Evolutionary conservation across 1,284 basidiomycete genomes (phyloP).

Genomic region (Cerioporus squamosus): DNA sequence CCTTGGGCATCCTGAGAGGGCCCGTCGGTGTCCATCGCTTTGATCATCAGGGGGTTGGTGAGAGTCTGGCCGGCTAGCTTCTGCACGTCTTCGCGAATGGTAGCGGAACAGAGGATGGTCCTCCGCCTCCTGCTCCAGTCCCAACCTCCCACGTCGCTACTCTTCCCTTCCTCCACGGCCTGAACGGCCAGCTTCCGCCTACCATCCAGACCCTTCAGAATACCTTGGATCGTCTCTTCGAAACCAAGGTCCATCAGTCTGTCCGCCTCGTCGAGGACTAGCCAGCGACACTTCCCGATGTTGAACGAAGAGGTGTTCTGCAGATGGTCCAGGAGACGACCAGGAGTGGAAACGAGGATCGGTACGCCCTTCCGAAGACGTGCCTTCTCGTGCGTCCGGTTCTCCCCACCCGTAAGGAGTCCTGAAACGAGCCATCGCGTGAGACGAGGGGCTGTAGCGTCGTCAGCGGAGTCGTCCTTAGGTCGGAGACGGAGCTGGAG

Average conservation of each 20-base stretch:
- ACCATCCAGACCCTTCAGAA: conserved; percentile 86
- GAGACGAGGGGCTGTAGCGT: conserved; percentile 55
- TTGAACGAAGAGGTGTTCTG: conserved; percentile 90
- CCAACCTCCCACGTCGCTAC: conserved; percentile 81
- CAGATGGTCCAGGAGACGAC: conserved; percentile 75
- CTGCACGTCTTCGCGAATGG: conserved; percentile 94
- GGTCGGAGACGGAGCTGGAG: conserved; percentile 78
- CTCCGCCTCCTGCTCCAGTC: conserved; percentile 80
- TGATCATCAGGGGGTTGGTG: conserved; percentile 73
- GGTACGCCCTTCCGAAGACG: conserved; percentile 74
- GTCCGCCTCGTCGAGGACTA: conserved; percentile 98
- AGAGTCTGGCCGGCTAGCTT: conserved; percentile 88
- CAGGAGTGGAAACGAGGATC: conserved; percentile 74
- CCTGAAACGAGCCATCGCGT: conserved; percentile 96
- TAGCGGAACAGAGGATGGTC: conserved; percentile 96
- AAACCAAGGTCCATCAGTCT: conserved; percentile 77
- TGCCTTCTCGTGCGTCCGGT: conserved; percentile 76
- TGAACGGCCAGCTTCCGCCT: conserved; percentile 74
- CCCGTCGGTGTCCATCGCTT: conserved; percentile 57
- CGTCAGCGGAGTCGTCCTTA: conserved; percentile 55
- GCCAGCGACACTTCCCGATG: conserved; percentile 92
- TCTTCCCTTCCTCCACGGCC: conserved; percentile 73
- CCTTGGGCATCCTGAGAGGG: conserved; percentile 24
- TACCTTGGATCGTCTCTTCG: conserved; percentile 74
- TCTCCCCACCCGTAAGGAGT: conserved; percentile 82